These are phyloP conservation scores for Calocybe gangraenosa DNA, from an alignment of 768 basidiomycete genomes.

Conservation along the genomic window DNA sequence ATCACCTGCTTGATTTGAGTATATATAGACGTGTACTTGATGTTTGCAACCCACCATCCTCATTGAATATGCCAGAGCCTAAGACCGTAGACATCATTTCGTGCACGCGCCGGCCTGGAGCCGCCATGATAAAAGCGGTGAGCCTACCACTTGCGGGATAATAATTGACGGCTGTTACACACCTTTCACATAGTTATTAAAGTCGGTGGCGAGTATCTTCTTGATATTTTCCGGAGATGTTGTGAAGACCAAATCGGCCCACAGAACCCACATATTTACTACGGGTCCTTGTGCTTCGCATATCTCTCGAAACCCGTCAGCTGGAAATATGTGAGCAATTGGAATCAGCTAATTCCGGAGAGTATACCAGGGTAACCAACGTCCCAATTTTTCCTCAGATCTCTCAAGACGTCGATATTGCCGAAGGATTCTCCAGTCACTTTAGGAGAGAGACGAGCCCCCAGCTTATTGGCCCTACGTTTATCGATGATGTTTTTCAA, in stretches of 20 bases:
- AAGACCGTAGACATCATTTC: conserved; percentile 42
- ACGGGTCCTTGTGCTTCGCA: conserved; percentile 35
- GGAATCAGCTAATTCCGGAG: neutral
- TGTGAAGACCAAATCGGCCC: conserved; percentile 43
- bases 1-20: conserved; percentile 18
- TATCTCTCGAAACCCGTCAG: conserved; percentile 35
- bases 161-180: neutral
- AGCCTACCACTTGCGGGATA: neutral
- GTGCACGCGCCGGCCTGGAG: conserved; percentile 39
- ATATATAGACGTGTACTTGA: neutral
- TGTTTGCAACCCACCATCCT: conserved; percentile 41
- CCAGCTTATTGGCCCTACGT: conserved; percentile 36
- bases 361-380: conserved; percentile 48
- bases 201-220: conserved; percentile 51
- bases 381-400: conserved; percentile 31
- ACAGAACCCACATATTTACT: conserved; percentile 42
- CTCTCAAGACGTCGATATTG: conserved; percentile 39
- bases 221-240: conserved; percentile 54
- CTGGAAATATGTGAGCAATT: conserved; percentile 21
- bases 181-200: conserved; percentile 60
- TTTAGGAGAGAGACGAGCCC: conserved; percentile 40
- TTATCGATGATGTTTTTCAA: conserved; percentile 24
- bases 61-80: conserved; percentile 67
- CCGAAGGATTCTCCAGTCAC: conserved; percentile 36
- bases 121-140: neutral